Evolutionary conservation across 75 land plant genomes (phyloP), one percentile per base, ranked within the genome.

Genomic region (Picea glauca): DNA sequence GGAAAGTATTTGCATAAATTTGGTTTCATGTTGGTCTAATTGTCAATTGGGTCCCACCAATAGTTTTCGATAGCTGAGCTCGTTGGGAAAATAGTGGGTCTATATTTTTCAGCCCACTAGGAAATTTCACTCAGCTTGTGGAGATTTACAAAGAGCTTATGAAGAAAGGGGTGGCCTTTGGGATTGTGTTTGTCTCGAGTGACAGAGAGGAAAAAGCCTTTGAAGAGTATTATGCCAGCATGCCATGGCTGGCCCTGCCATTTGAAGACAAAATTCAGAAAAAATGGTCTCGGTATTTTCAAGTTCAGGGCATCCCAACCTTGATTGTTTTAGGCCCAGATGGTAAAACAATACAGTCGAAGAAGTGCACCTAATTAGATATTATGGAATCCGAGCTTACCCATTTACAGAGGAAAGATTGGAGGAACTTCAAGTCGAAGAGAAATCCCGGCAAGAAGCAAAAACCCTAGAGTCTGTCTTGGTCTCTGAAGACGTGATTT

Each of bases 31-130:
- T 58, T 82, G 81, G 74, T 50, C 35, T 68, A 57, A 80, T 15
- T 68, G 46, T 31, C 60, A 35, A 35, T 2, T 35, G 38, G 64
- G 40, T 75, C 74, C 57, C 58, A 1, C 78, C 35, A 75, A 70
- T 76, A 87, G 89, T 62, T 82, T 20, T 30, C 46, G 26, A 38
- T 84, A 4, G 61, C 81, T 9, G 62, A 82, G 8, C 87, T 85
- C 40, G 66, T 66, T 31, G 90, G 90, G 2, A 88, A 83, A 74
- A 88, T 88, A 40, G 70, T 88, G 15, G 90, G 90, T 23, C 83
- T 88, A 5, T 88, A 85, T 76, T 88, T 88, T 75, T 81, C 80
- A 6, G 90, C 87, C 90, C 90, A 20, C 80, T 84, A 40, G 77
- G 75, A 5, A 18, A 56, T 21, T 88, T 88, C 80, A 85, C 87